Percentiles rank a stretch among this genome's conserved stretches.
These are phyloP conservation scores for Xylaria sp. DNA, from an alignment of 2,329 filamentous ascomycete genomes.

Conservation along the genomic window DNA sequence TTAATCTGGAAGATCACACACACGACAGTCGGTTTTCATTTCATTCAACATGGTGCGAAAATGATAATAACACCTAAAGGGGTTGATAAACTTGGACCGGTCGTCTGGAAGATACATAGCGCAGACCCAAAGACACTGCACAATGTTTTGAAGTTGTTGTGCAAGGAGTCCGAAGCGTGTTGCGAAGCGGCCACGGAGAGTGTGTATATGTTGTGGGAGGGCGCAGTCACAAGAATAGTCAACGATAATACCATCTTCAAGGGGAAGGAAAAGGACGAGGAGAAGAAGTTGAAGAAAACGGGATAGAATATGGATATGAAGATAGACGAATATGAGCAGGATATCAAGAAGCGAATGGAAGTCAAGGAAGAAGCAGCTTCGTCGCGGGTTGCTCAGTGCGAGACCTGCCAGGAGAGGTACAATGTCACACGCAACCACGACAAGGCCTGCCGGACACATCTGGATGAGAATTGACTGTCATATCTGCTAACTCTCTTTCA, in stretches of 20 bases:
- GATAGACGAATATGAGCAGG: no score
- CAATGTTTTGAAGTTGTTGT: conserved; percentile 10
- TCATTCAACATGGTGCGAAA: background rate
- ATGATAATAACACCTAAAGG: background rate
- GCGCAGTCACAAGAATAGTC: conserved; percentile 7
- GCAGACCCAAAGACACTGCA: conserved; percentile 10
- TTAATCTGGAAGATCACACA: background rate
- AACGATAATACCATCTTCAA: conserved; percentile 5
- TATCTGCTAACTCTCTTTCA: background rate
- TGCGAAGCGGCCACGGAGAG: conserved; percentile 6
- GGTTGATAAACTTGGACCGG: background rate
- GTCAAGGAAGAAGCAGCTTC: no score
- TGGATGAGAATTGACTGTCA: conserved; percentile 3
- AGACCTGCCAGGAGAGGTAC: conserved; percentile 11
- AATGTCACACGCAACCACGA: conserved; percentile 15
- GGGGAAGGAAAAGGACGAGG: conserved; percentile 5
- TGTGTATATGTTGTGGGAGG: conserved; percentile 10
- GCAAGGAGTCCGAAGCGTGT: conserved; percentile 9
- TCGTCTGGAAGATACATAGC: conserved; percentile 7
- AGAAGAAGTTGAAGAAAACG: background rate
- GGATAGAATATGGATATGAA: background rate
- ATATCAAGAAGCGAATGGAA: background rate
- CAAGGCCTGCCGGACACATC: conserved; percentile 9
- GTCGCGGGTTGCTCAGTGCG: conserved; percentile 9
- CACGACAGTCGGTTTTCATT: background rate